Percentiles rank a stretch among this genome's conserved stretches.
Evolutionary conservation across 192 early-diverging fungal species (phyloP).

Genomic region (Spizellomyces sp.): DNA sequence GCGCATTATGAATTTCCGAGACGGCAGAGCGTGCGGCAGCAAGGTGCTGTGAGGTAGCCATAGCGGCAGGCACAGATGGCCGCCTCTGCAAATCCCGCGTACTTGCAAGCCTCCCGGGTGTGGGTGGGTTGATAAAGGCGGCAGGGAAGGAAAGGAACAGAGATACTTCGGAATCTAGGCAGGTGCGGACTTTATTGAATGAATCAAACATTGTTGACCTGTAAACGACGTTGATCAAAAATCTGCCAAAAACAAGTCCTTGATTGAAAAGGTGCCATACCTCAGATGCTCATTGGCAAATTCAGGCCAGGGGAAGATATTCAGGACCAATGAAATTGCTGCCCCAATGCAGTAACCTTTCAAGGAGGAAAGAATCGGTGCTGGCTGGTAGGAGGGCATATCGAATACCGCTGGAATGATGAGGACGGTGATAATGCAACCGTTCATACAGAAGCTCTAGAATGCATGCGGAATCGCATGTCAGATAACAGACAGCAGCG

Average conservation of each 20-base stretch:
- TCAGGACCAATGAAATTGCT: neutral
- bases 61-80: neutral
- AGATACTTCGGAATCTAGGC: neutral
- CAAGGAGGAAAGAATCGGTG: neutral
- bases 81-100: neutral
- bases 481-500: too few species aligned
- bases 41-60: neutral
- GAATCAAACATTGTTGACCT: neutral
- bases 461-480: neutral
- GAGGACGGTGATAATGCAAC: neutral
- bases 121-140: neutral
- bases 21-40: neutral
- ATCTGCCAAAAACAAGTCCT: neutral
- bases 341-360: neutral
- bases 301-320: neutral
- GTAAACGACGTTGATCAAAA: neutral
- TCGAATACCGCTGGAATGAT: neutral
- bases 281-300: neutral
- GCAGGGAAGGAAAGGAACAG: constrained; percentile 1
- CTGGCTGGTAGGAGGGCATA: neutral
- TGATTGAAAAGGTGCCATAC: neutral
- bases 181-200: neutral
- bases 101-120: too few species aligned
- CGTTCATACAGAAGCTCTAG: neutral
- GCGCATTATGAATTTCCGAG: neutral